Evolutionary conservation across 306 rosid genomes (phyloP), one percentile per base, ranked within the genome.

Genomic region (Glycine tomentella): DNA sequence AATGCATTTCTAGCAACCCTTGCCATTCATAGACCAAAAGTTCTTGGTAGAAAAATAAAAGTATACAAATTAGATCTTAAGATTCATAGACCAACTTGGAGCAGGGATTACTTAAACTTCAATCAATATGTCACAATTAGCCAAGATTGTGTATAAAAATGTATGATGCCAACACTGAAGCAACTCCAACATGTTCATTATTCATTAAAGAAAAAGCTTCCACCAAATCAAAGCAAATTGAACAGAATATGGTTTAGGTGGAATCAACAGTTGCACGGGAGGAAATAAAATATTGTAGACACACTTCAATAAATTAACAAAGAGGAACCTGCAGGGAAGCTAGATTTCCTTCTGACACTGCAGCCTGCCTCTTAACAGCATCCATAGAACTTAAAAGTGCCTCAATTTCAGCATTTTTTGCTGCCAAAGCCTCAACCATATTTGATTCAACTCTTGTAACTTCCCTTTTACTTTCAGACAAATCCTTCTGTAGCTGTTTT

Each of bases 351-450:
- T 96, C 99, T 8, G 99, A 92, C 58, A 81, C 50, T 78, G 98
- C 94, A 83, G 98, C 91, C 77, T 93, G 97, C 80, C 89, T 93
- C 89, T 96, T 96, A 81, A 90, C 85, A 71, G 92, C 88, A 58
- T 96, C 98, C 90, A 93, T 82, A 57, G 97, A 90, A 83, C 82
- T 84, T 74, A 91, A 77, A 86, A 96, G 97, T 49, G 91, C 84
- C 90, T 93, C 98, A 55, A 96, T 92, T 90, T 96, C 99, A 48
- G 94, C 85, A 90, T 93, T 96, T 80, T 96, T 96, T 33, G 98
- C 94, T 58, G 92, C 84, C 89, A 96, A 92, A 83, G 99, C 99
- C 81, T 93, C 99, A 62, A 52, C 90, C 97, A 96, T 90, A 85
- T 85, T 90, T 69, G 91, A 88, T 86, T 96, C 99, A 79, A 89